Evolutionary conservation across 495 filamentous ascomycete genomes (phyloP).

Genomic region (Aspergillus campestris): DNA sequence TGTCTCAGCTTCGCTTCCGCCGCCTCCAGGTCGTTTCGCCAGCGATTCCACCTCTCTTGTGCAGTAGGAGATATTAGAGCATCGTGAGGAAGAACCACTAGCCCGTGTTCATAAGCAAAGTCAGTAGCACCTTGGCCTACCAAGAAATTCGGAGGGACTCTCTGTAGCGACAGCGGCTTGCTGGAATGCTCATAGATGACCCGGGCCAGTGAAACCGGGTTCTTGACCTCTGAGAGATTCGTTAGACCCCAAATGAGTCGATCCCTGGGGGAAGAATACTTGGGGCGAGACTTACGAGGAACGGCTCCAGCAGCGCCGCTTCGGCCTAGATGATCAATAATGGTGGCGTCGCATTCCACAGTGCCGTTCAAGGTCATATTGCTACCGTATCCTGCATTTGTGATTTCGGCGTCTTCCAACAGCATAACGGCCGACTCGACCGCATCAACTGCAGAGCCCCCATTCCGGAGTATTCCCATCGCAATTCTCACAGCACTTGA

Average conservation of each 20-base stretch:
- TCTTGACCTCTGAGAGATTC: conserved; percentile 62
- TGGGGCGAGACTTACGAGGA: conserved; percentile 52
- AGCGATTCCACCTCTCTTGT: conserved; percentile 62
- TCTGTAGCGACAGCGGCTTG: conserved; percentile 63
- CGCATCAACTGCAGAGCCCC: conserved; percentile 78
- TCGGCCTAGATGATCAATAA: conserved; percentile 82
- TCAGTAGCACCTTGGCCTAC: conserved; percentile 74
- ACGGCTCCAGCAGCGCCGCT: conserved; percentile 92
- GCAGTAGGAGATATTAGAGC: conserved; percentile 65
- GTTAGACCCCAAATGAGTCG: conserved; percentile 7
- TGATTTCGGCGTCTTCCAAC: conserved; percentile 89
- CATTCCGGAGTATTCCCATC: conserved; percentile 69
- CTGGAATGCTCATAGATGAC: conserved; percentile 68
- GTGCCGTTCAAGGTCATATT: conserved; percentile 84
- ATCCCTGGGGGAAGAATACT: background rate
- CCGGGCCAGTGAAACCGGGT: conserved; percentile 83
- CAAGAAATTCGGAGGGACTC: conserved; percentile 88
- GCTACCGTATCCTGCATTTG: conserved; percentile 92
- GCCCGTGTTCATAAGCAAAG: conserved; percentile 71
- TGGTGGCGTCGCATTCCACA: conserved; percentile 88
- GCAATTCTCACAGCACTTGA: conserved; percentile 68
- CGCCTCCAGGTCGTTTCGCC: conserved; percentile 63
- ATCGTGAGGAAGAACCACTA: conserved; percentile 62
- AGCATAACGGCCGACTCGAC: conserved; percentile 82
- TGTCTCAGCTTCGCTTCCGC: conserved; percentile 30